Conservation (phyloP, 148 eudicot genomes). For the Rhododendron henanense region DNA sequence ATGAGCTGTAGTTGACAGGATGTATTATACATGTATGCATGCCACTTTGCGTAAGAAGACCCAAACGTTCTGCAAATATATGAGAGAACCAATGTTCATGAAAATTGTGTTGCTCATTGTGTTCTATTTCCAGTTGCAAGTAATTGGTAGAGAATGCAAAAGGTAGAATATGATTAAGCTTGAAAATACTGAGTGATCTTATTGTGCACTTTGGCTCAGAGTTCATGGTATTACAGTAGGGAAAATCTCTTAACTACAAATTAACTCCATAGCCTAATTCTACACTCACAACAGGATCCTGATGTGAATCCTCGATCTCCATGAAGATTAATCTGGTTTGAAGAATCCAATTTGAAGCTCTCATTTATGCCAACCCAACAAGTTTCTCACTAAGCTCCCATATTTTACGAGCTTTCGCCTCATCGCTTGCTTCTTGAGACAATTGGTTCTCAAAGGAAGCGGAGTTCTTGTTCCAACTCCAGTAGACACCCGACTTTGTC, state of each 20-base stretch:
- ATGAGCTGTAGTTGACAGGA: constrained; percentile 33
- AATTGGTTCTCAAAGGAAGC: constrained; percentile 66
- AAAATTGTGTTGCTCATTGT: constrained; percentile 2
- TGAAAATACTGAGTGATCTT: background rate
- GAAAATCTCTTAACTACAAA: constrained; percentile 19
- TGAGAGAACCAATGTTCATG: background rate
- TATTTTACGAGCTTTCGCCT: constrained; percentile 50
- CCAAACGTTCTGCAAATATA: background rate
- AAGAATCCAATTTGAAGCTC: background rate
- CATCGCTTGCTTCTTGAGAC: constrained; percentile 63
- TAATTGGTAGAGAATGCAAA: background rate
- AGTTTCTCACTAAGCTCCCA: constrained; percentile 74
- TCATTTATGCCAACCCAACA: constrained; percentile 51
- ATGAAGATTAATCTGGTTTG: background rate
- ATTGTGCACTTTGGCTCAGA: background rate
- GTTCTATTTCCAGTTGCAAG: background rate
- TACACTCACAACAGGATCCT: constrained; percentile 5
- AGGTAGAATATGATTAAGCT: background rate
- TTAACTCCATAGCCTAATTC: background rate
- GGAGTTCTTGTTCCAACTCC: constrained; percentile 75
- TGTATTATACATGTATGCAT: background rate
- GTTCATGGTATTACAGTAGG: constrained; percentile 5
- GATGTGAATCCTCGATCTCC: background rate
- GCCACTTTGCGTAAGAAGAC: background rate
- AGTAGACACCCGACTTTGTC: constrained; percentile 74